These are phyloP conservation scores for Neonectria sp. DNA, from an alignment of 2,329 filamentous ascomycete genomes.

Conservation along the genomic window DNA sequence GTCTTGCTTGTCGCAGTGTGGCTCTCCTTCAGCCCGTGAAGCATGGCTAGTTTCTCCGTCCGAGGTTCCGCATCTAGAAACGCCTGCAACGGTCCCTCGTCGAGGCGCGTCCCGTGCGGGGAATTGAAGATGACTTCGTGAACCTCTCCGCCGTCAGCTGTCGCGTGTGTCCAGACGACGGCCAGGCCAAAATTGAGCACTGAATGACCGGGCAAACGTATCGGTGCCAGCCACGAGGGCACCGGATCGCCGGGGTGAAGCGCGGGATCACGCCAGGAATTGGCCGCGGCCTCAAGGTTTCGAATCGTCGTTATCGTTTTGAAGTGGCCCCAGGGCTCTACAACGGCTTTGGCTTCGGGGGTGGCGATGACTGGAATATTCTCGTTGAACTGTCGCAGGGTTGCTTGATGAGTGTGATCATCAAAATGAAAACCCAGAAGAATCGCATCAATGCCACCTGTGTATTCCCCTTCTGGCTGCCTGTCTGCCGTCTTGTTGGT, in stretches of 20 bases:
- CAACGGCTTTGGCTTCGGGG: conserved; percentile 20
- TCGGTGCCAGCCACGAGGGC: conserved; percentile 40
- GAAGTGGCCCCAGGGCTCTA: conserved; percentile 41
- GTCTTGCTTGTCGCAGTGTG: conserved; percentile 22
- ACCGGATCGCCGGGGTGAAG: conserved; percentile 42
- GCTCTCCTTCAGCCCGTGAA: conserved; percentile 45
- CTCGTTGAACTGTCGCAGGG: conserved; percentile 16
- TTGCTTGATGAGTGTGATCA: conserved; percentile 42
- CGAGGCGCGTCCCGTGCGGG: conserved; percentile 39
- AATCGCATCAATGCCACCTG: conserved; percentile 39
- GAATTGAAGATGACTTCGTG: conserved; percentile 43
- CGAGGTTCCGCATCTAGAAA: conserved; percentile 39
- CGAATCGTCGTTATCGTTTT: conserved; percentile 35
- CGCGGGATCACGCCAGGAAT: conserved; percentile 33
- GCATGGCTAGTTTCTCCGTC: conserved; percentile 43
- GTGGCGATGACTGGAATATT: conserved; percentile 42
- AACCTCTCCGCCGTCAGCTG: conserved; percentile 7
- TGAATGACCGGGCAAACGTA: conserved; percentile 34
- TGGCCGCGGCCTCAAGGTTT: conserved; percentile 5
- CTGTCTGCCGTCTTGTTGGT: background rate
- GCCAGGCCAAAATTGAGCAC: conserved; percentile 41
- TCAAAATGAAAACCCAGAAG: conserved; percentile 38
- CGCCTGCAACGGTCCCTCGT: conserved; percentile 35
- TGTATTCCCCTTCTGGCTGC: conserved; percentile 2
- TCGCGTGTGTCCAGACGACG: conserved; percentile 41